Conservation (phyloP, 176 grass and related monocot genomes). For the Raddia distichophylla region DNA sequence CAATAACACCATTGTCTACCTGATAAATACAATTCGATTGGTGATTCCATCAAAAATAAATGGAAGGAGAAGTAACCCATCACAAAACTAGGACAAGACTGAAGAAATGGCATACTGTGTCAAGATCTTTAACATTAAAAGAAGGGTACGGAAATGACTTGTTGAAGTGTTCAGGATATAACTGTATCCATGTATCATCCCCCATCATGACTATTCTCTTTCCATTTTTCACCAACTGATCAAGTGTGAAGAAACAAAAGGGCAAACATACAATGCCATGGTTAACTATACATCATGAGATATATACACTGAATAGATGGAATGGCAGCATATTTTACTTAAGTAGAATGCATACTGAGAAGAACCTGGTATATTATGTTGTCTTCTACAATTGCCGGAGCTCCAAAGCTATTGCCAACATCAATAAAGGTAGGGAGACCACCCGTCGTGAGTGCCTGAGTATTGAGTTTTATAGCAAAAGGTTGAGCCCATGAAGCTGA, state of each 20-base stretch:
- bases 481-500: conserved; percentile 1
- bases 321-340: background rate
- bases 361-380: conserved; percentile 95
- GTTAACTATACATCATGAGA: conserved; percentile 19
- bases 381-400: conserved; percentile 93
- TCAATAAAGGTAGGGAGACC: conserved; percentile 98
- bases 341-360: conserved; percentile 31
- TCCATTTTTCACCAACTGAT: conserved; percentile 77
- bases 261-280: background rate
- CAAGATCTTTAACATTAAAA: conserved; percentile 99
- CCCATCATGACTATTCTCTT: conserved; percentile 97
- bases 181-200: conserved; percentile 92
- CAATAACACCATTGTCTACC: conserved; percentile 94
- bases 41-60: conserved; percentile 15
- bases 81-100: background rate
- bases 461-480: conserved; percentile 25
- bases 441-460: conserved; percentile 83
- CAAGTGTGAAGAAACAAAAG: conserved; percentile 36
- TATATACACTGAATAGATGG: background rate
- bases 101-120: conserved; percentile 64
- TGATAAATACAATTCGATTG: conserved; percentile 41
- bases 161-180: conserved; percentile 95
- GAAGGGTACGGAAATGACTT: conserved; percentile 93
- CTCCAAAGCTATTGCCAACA: conserved; percentile 93
- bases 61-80: conserved; percentile 12